Evolutionary conservation across 305 asterid genomes (phyloP).

Genomic region (Solanum hybrid): DNA sequence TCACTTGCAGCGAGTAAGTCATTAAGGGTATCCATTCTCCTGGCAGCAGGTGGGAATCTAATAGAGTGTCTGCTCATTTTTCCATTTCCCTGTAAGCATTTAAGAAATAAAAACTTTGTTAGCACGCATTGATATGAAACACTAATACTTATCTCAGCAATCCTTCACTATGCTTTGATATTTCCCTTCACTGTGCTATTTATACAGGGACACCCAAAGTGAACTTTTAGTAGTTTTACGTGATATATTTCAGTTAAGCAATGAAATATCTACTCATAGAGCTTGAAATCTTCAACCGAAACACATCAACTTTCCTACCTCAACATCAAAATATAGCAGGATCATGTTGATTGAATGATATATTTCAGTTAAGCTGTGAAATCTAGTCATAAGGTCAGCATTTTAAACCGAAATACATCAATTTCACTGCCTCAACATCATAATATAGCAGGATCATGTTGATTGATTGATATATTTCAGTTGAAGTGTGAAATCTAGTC

Average conservation of each 20-base stretch:
- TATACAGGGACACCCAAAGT: background rate
- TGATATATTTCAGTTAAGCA: background rate
- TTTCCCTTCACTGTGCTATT: background rate
- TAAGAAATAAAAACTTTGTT: conserved; percentile 6
- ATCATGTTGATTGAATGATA: background rate
- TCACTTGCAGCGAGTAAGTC: conserved; percentile 99
- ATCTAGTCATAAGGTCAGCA: background rate
- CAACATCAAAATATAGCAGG: background rate
- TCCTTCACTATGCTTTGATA: background rate
- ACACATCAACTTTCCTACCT: background rate
- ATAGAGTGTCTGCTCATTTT: conserved; percentile 48
- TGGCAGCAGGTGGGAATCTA: conserved; percentile 83
- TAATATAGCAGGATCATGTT: background rate
- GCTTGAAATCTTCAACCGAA: background rate
- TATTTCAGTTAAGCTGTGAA: background rate
- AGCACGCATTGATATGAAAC: background rate
- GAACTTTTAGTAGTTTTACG: background rate
- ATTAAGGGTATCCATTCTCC: conserved; percentile 97
- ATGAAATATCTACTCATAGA: background rate
- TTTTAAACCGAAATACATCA: background rate
- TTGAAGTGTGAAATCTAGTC: background rate
- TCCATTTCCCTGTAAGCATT: conserved; percentile 49
- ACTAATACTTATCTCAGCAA: background rate
- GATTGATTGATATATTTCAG: background rate
- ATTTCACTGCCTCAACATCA: conserved; percentile 2